phyloP scores from a whole-genome alignment of 345 rosid genomes.

The Pugionium dolabratum region DNA sequence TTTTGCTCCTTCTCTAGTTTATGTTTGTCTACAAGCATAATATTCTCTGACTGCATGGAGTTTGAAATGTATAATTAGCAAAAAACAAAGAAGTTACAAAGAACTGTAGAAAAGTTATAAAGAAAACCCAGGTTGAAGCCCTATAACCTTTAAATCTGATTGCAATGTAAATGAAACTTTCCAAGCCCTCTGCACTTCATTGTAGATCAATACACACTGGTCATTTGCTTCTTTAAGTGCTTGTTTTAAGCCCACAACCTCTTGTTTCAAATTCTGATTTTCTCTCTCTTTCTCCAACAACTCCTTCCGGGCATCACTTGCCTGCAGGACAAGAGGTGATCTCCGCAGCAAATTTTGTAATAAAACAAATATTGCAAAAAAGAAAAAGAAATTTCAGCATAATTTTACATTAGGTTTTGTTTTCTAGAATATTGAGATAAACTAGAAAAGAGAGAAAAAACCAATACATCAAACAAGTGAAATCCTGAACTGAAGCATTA shows the following conservation, averaged over 20 bases:
- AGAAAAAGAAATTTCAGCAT: background rate
- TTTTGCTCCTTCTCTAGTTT: slow-evolving; percentile 83
- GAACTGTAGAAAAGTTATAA: slow-evolving; percentile 10
- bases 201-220: slow-evolving; percentile 85
- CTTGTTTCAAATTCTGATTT: slow-evolving; percentile 76
- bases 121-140: slow-evolving; percentile 2
- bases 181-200: slow-evolving; percentile 99
- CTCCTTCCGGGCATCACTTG: slow-evolving; percentile 92
- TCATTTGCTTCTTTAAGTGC: slow-evolving; percentile 88
- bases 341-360: slow-evolving; percentile 2
- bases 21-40: slow-evolving; percentile 75
- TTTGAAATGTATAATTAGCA: slow-evolving; percentile 27
- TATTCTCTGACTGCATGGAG: slow-evolving; percentile 78
- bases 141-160: slow-evolving; percentile 82
- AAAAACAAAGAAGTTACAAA: slow-evolving; percentile 17
- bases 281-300: slow-evolving; percentile 85
- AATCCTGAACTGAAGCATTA: slow-evolving; percentile 1
- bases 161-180: slow-evolving; percentile 91
- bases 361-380: background rate
- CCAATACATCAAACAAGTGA: slow-evolving; percentile 21
- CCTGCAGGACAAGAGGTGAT: slow-evolving; percentile 48
- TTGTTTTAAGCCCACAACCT: slow-evolving; percentile 69
- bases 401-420: background rate
- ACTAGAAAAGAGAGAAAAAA: background rate
- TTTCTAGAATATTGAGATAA: background rate